Evolutionary conservation across 495 filamentous ascomycete species (phyloP).

Genomic region (Trichocladium uniseriatum): DNA sequence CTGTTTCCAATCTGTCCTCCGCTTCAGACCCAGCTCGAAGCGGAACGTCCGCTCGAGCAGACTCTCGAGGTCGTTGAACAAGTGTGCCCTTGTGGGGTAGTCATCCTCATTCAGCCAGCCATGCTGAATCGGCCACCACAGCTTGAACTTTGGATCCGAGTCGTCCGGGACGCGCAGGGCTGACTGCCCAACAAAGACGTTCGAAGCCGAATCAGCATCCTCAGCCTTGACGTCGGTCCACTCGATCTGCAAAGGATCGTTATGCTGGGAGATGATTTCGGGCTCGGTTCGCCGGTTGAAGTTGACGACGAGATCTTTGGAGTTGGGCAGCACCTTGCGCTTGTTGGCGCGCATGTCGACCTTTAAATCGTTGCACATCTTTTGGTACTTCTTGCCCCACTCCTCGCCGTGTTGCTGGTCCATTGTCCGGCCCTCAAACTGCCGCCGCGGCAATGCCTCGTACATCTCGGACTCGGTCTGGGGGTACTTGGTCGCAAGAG

Average conservation of each 20-base stretch:
- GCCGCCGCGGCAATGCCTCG: conserved; percentile 80
- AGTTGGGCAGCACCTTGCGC: conserved; percentile 85
- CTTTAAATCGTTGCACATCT: conserved; percentile 80
- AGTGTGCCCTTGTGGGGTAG: conserved; percentile 62
- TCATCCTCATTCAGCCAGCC: conserved; percentile 87
- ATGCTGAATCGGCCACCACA: conserved; percentile 83
- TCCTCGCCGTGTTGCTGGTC: conserved; percentile 86
- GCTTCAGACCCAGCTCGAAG: conserved; percentile 65
- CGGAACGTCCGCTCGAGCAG: conserved; percentile 82
- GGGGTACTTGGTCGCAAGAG: conserved; percentile 66
- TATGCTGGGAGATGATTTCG: conserved; percentile 84
- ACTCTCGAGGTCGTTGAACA: conserved; percentile 76
- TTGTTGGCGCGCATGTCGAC: conserved; percentile 85
- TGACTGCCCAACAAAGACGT: conserved; percentile 69
- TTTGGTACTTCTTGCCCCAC: conserved; percentile 65
- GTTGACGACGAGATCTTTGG: conserved; percentile 86
- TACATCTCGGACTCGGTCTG: conserved; percentile 75
- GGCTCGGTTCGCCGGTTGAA: conserved; percentile 75
- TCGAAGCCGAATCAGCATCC: conserved; percentile 45
- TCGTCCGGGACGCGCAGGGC: conserved; percentile 80
- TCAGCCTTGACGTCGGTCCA: conserved; percentile 78
- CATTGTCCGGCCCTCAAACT: conserved; percentile 58
- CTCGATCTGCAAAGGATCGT: conserved; percentile 83
- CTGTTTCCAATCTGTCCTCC: conserved; percentile 71
- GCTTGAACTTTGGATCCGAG: conserved; percentile 80